Base-by-base conservation (phyloP, 768 basidiomycete species). In the Amanita inopinata region DNA sequence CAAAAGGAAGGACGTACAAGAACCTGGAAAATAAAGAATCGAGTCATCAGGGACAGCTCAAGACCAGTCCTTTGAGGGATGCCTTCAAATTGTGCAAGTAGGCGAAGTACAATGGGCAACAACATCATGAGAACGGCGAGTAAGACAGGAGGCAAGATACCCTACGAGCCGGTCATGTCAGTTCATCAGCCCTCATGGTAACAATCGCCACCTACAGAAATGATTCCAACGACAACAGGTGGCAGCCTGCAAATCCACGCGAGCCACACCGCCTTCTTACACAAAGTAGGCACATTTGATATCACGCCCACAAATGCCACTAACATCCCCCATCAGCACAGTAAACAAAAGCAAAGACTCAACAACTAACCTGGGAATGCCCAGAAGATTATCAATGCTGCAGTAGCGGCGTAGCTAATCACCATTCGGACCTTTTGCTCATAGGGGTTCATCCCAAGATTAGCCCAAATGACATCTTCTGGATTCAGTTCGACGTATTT, bases 111-210 rank as follows among this genome's bases (percentile, higher is more conserved):
- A 54, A 91, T 85, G 0, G 71, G 77, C 1, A 99, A 69, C 5
- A 98, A 67, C 78, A 91, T 76, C 80, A 92, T 91, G 39, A 99
- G 72, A 12, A 98, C 72, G 0, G 90, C 90, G 38, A 99, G 78
- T 38, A 90, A 57, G 17, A 90, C 80, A 0, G 92, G 81, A 2
- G 96, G 91, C 0, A 93, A 64, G 40, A 94, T 79, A 74, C 94
- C 94, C 64, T 80, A 64, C 2, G 37, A 12, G 27, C 9, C 1
- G 36, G 24, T 15, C 22, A 7, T n/a, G n/a, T n/a, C n/a, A n/a
- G n/a, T n/a, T n/a, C n/a, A n/a, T n/a, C n/a, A n/a, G n/a, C n/a
- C n/a, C n/a, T n/a, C n/a, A n/a, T n/a, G n/a, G n/a, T n/a, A n/a
- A n/a, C n/a, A n/a, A n/a, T n/a, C n/a, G n/a, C n/a, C 15, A 56